Evolutionary conservation across 1,284 basidiomycete genomes (phyloP), one percentile per base, ranked within the genome.

Genomic region (Meira nashicola): DNA sequence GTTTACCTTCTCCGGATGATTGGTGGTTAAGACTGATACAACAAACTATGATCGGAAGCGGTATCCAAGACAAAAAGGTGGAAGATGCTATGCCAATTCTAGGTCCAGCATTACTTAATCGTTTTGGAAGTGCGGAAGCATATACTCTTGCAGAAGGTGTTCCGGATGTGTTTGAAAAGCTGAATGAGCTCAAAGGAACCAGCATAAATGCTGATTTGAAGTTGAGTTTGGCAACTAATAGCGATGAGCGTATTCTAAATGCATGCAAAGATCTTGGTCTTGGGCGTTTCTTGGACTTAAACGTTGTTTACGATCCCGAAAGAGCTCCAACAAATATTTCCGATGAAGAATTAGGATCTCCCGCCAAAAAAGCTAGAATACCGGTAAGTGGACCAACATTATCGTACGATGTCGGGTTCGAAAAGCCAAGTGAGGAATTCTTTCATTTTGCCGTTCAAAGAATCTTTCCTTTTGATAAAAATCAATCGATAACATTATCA

Each of bases 11-110:
- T 2, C 44, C 55, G 2, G 37, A 28, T 23, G 17, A 33, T 17
- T 56, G 55, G 55, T 56, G 55, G 55, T 19, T 19, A 19, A 33
- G 15, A 33, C 44, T 56, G 44, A 56, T 56, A 21, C 14, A 17
- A 37, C 25, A 21, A 48, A 21, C n/a, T 48, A 21, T 48, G 25
- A 19, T n/a, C 12, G 12, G 12, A 19, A 23, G n/a, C 17, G 46
- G 46, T 48, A 23, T 48, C 21, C 14, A 12, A 14, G 4, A 15
- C 1, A 54, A 9, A 33, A 54, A 12, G 43, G 23, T 28, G 21
- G 7, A 53, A 15, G 17, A 25, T 19, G 15, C 38, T 3, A 15
- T 23, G 28, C 48, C 17, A 5, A 51, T 15, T 39, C 14, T 53
- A 25, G 25, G 37, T 4, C 15, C 51, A 2, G 8, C 15, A 6